phyloP scores from a whole-genome alignment of 164 flowering plant genomes.

The Litsea cubeba region DNA sequence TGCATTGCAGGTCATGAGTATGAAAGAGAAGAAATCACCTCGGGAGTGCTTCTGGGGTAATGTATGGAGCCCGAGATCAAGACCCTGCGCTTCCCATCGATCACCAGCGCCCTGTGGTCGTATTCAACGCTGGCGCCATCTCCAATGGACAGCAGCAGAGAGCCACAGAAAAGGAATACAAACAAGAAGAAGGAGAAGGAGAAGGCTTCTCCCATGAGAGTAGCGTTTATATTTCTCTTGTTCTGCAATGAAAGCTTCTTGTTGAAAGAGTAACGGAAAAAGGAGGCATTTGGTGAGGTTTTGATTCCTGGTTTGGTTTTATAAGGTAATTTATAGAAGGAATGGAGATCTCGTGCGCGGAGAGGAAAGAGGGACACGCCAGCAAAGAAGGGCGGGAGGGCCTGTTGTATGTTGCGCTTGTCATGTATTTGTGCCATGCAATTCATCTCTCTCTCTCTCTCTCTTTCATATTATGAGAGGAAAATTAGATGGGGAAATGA shows the following conservation, averaged over 20 bases:
- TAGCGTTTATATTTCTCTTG: too few species aligned
- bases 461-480: too few species aligned
- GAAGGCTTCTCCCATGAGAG: neutral
- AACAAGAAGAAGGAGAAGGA: neutral
- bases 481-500: too few species aligned
- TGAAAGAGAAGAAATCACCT: constrained; percentile 30
- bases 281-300: neutral
- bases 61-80: constrained; percentile 90
- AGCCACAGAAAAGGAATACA: neutral
- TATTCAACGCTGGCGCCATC: constrained; percentile 41
- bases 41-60: constrained; percentile 93
- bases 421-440: too few species aligned
- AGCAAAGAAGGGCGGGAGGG: neutral
- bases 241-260: too few species aligned
- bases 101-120: constrained; percentile 65
- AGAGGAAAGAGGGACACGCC: neutral
- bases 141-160: neutral
- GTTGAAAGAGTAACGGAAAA: too few species aligned
- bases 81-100: constrained; percentile 68
- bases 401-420: neutral
- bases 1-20: neutral
- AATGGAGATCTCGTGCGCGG: neutral
- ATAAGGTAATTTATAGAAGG: neutral
- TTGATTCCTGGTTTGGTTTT: neutral
- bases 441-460: too few species aligned